A percentile compares a stretch with the other conserved stretches of the same genome.
Evolutionary conservation across 352 stramenopile species (phyloP).

Genomic region (Globisporangium middletonii): DNA sequence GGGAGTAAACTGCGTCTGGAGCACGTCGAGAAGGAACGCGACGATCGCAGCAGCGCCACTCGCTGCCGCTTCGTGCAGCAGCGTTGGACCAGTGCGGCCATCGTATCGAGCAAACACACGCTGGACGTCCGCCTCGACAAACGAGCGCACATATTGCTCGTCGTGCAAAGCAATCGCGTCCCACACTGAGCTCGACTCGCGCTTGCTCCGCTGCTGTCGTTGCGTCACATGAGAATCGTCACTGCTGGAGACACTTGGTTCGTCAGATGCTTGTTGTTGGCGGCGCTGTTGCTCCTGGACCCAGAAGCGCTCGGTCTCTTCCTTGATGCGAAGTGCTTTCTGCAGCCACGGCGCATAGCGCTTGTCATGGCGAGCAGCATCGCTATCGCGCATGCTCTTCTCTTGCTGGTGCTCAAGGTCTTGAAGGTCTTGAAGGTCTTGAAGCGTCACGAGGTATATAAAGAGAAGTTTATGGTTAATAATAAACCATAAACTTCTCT

Average conservation of each 20-base stretch:
- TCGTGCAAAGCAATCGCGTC: conserved; percentile 34
- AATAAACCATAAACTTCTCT: conserved; percentile 20
- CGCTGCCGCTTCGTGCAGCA: conserved; percentile 53
- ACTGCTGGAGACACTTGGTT: background rate
- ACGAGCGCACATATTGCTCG: conserved; percentile 17
- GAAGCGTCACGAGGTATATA: too few relatives aligned
- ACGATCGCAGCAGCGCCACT: conserved; percentile 29
- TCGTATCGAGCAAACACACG: conserved; percentile 26
- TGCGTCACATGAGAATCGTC: background rate
- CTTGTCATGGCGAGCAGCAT: background rate
- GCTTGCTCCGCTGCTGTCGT: background rate
- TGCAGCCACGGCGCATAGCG: conserved; percentile 66
- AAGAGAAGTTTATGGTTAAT: too few relatives aligned
- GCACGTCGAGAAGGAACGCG: conserved; percentile 25
- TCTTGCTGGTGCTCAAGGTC: background rate
- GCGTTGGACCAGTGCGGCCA: conserved; percentile 23
- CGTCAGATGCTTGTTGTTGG: conserved; percentile 11
- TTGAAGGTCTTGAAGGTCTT: too few relatives aligned
- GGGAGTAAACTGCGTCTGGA: conserved; percentile 24
- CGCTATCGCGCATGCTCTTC: background rate
- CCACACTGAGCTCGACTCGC: conserved; percentile 21
- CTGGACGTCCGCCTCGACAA: conserved; percentile 23
- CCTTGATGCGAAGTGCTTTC: conserved; percentile 37
- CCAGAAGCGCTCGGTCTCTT: conserved; percentile 34
- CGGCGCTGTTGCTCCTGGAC: conserved; percentile 13